phyloP scores from a whole-genome alignment of 2,329 filamentous ascomycete genomes.

The Thielaviopsis populi region DNA sequence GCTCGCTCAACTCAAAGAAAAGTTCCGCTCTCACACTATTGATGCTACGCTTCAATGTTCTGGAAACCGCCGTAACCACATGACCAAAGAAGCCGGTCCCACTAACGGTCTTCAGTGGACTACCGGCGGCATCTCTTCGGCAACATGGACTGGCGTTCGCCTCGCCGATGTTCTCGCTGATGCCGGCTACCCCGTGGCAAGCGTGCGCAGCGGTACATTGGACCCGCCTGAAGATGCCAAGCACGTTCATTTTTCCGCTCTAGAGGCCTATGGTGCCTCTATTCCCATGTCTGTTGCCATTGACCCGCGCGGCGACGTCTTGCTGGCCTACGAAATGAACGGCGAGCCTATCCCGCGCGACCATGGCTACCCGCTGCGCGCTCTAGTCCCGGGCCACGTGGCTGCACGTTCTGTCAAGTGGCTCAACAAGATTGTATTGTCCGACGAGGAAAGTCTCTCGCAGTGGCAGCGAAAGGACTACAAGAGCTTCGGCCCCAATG shows the following conservation, averaged over 20 bases:
- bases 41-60: conserved; percentile 45
- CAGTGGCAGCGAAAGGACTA: conserved; percentile 55
- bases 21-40: conserved; percentile 36
- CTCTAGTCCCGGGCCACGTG: conserved; percentile 49
- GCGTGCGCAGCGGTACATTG: conserved; percentile 3
- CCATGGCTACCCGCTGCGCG: conserved; percentile 50
- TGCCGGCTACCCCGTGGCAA: conserved; percentile 34
- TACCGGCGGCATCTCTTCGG: conserved; percentile 44
- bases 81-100: conserved; percentile 33
- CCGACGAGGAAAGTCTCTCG: conserved; percentile 49
- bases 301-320: conserved; percentile 46
- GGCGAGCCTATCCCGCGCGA: conserved; percentile 45
- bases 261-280: conserved; percentile 46
- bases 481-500: conserved; percentile 52
- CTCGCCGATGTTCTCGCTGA: conserved; percentile 41
- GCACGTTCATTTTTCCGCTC: conserved; percentile 43
- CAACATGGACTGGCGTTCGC: conserved; percentile 42
- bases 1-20: conserved; percentile 36
- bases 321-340: conserved; percentile 55
- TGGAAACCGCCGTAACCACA: conserved; percentile 43
- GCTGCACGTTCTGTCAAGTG: conserved; percentile 56
- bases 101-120: conserved; percentile 47
- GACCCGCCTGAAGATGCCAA: conserved; percentile 23
- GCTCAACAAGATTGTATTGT: conserved; percentile 48
- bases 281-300: conserved; percentile 45